These are phyloP conservation scores for Gossypium arboreum DNA, from an alignment of 345 rosid species.

Conservation along the genomic window DNA sequence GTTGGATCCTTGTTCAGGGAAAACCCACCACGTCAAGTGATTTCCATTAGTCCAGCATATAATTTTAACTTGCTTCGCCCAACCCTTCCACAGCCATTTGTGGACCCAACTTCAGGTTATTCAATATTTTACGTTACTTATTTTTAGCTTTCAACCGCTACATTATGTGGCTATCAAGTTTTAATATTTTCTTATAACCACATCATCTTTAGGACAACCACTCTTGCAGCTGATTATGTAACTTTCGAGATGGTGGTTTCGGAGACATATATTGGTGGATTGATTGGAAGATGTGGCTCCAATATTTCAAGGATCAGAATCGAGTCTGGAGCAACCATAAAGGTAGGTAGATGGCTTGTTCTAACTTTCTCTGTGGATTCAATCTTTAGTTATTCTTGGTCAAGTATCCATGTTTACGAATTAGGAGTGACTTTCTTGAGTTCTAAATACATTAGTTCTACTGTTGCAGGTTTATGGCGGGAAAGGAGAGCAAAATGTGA, in stretches of 20 bases:
- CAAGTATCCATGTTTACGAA: not conserved
- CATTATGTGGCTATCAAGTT: constrained; percentile 33
- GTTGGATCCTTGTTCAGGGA: constrained; percentile 31
- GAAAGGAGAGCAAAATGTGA: constrained; percentile 53
- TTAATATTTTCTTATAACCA: constrained; percentile 44
- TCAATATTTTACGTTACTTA: constrained; percentile 15
- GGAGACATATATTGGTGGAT: constrained; percentile 56
- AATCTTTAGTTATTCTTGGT: constrained; percentile 4
- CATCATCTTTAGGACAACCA: constrained; percentile 63
- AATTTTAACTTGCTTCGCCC: constrained; percentile 36
- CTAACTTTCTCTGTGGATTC: not conserved
- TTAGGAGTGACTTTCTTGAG: not conserved
- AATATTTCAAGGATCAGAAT: constrained; percentile 66
- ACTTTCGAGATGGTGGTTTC: constrained; percentile 62
- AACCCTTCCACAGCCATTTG: constrained; percentile 31
- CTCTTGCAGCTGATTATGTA: constrained; percentile 70
- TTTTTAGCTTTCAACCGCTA: constrained; percentile 21
- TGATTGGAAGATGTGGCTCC: constrained; percentile 60
- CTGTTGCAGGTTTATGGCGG: constrained; percentile 53
- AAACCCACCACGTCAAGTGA: constrained; percentile 62
- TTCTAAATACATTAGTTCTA: not conserved
- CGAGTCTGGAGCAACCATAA: constrained; percentile 61
- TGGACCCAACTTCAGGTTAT: constrained; percentile 57
- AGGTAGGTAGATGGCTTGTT: constrained; percentile 28
- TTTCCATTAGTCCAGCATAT: constrained; percentile 57